Base-by-base conservation (phyloP, 2,329 filamentous ascomycete species). In the Aspergillus quadrilineatus region DNA sequence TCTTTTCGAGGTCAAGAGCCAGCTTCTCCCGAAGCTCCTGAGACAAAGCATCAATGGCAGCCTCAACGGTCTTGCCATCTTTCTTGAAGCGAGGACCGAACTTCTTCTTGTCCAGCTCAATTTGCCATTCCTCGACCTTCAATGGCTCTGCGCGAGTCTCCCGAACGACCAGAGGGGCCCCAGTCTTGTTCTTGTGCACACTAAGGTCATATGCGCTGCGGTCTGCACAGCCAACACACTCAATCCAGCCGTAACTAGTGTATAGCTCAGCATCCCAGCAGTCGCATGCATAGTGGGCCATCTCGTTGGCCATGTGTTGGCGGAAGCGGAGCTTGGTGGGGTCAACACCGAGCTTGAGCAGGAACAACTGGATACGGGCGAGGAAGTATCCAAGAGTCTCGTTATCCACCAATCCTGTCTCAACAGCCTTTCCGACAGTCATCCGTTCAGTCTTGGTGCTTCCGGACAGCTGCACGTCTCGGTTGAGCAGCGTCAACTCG, bases 331-430 rank as follows among this genome's bases (percentile, higher is more conserved):
- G 84, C 81, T 97, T 99, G 63, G 80, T 83, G 72, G 85, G 81
- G 73, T 97, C 93, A 47, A 96, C 82, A 70, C 94, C 94, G 65
- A 99, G 88, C 76, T 88, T 92, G 69, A 89, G 75, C 64, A 97
- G 82, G 83, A 97, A 99, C 41, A 90, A 84, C 71, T 94, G 88
- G 69, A 99, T 97, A 55, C 94, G 87, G 44, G 91, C 94, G 48
- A 99, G 80, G 82, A 99, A 99, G 80, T 99, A 99, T 60, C 94
- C 94, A 44, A 99, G 84, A 0, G 94, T 99, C 82, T 99, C 92
- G 75, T 97, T 99, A 74, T 99, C 92, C 14, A 99, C 90, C 29
- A 94, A 82, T 50, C 88, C 86, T 49, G 85, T 83, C 70, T 86
- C 82, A 57, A 99, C 93, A 34, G 94, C 94, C 69, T 96, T 82